Conservation (phyloP, 495 filamentous ascomycete species). For the Trichocladium antarcticum region DNA sequence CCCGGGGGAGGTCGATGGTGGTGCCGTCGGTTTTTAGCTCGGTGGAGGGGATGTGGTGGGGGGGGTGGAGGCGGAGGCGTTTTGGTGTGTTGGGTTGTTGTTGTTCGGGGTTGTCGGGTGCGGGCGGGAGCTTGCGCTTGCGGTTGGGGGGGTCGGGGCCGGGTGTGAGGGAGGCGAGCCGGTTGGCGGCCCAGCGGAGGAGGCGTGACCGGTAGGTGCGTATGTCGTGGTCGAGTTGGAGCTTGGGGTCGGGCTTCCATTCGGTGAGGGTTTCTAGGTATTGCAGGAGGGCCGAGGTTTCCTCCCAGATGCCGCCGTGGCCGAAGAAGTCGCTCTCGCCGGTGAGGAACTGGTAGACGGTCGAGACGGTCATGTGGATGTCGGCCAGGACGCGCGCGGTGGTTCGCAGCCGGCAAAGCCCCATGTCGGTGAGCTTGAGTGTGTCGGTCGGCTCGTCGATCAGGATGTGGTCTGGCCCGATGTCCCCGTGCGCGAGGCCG, state of each 20-base stretch:
- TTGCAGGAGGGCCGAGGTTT: neutral
- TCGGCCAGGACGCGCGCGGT: neutral
- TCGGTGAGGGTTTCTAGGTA: neutral
- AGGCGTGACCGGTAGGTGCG: neutral
- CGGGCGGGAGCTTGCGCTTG: neutral
- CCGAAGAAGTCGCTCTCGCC: neutral
- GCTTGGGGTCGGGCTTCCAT: neutral
- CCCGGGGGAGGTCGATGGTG: neutral
- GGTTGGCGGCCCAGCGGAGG: neutral
- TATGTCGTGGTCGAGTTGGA: neutral
- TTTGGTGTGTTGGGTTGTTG: neutral
- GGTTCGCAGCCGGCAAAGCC: neutral
- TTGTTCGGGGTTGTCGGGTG: neutral
- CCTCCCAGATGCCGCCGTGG: neutral
- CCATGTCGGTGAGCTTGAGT: conserved; percentile 1
- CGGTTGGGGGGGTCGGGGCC: neutral
- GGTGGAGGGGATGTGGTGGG: neutral
- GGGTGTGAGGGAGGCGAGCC: neutral
- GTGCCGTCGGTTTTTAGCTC: neutral
- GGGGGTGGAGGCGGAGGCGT: neutral
- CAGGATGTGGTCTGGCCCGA: conserved; percentile 3
- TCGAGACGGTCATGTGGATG: neutral
- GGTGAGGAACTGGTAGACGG: neutral
- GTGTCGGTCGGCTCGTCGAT: conserved; percentile 7
- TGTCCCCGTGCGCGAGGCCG: conserved; percentile 6